Conservation (phyloP, 257 asterid genomes). For the Cruciata laevipes region DNA sequence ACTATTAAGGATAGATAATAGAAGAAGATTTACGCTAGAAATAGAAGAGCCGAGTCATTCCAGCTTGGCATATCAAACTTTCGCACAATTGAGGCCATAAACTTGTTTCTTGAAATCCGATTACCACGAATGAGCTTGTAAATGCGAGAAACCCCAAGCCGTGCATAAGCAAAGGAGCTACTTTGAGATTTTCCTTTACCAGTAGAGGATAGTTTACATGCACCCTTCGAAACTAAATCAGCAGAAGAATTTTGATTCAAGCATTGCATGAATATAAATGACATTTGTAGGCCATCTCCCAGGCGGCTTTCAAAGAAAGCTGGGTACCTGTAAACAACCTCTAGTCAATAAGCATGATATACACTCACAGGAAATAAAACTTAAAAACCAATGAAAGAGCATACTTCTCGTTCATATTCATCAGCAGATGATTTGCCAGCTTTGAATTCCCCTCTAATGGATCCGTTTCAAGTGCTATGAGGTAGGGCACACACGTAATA, state of each 20-base stretch:
- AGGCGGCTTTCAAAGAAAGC: conserved; percentile 95
- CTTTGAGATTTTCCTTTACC: conserved; percentile 52
- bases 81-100: conserved; percentile 86
- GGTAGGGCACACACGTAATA: conserved; percentile 88
- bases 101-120: conserved; percentile 84
- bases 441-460: conserved; percentile 68
- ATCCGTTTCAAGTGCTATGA: conserved; percentile 98
- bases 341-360: conserved; percentile 10
- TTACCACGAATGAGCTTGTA: conserved; percentile 95
- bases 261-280: conserved; percentile 74
- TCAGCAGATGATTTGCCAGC: conserved; percentile 89
- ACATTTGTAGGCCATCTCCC: conserved; percentile 95
- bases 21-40: conserved; percentile 55
- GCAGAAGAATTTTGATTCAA: conserved; percentile 47
- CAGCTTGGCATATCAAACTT: conserved; percentile 80
- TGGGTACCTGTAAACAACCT: conserved; percentile 66
- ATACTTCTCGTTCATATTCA: conserved; percentile 97
- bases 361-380: background rate
- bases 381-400: conserved; percentile 8
- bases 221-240: conserved; percentile 32
- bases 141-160: conserved; percentile 87
- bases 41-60: conserved; percentile 52
- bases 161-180: conserved; percentile 51
- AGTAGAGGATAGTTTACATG: conserved; percentile 39
- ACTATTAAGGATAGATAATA: background rate